Base-by-base conservation (phyloP, 2,329 filamentous ascomycete genomes). In the Cytospora leucostoma region DNA sequence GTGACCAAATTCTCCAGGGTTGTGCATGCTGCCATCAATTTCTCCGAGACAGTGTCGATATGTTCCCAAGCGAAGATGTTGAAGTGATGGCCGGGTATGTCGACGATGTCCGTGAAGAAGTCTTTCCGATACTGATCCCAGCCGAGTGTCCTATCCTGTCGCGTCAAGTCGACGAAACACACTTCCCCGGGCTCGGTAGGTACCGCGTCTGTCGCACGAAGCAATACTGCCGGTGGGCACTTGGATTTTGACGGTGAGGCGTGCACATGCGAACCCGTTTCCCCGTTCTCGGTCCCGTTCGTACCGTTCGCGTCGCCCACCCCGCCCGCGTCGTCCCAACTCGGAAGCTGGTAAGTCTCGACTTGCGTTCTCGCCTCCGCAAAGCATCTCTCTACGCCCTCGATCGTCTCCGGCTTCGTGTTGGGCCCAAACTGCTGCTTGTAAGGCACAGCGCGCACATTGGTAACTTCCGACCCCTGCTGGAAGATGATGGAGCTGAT, bases 71-170 rank as follows among this genome's bases (percentile, higher is more conserved):
- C 70, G 67, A 83, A 83, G 47, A 83, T 71, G 59, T 76, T 76
- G 65, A 81, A 86, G 66, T 86, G 83, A 62, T 84, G 77, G 0
- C 83, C 82, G 0, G 81, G 75, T 2, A 84, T 74, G 12, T 82
- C 78, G n/a, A 83, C 64, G 1, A 83, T 74, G 13, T 77, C 70
- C 33, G 71, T 70, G 12, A 86, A 77, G 68, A 84, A 74, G 27
- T 72, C 71, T 34, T 74, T 73, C 27, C 77, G 72, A 52, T 86
- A 83, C 10, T 66, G 56, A 2, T 77, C 78, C 83, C 83, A 86
- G 11, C 82, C 82, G 1, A 86, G 73, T 57, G 72, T 68, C 2
- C 67, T 70, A 17, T 81, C 77, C 0, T 71, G 64, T 0, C 83
- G 77, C 27, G 74, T 68, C n/a, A 77, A 63, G 62, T 86, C 83